Evolutionary conservation across 192 early-diverging fungal genomes (phyloP), one percentile per base, ranked within the genome.

Genomic region (Coemansia sp.): DNA sequence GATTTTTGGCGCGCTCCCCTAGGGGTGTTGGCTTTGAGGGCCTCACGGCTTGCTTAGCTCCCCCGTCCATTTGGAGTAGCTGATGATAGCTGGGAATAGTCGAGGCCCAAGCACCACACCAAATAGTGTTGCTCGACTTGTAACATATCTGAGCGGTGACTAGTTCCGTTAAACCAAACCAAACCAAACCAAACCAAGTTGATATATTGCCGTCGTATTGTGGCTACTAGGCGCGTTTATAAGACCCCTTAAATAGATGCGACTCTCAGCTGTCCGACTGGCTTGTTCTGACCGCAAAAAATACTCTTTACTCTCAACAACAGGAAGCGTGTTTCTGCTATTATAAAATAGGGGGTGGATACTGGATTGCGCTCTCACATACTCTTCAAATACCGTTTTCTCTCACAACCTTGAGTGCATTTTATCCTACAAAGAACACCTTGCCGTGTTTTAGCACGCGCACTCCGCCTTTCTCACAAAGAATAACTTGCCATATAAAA

Each of bases 81-180:
- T 40, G 68, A 70, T 70, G 68, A 70, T 70, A 51, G 33, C 41
- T 68, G 22, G 24, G 52, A 70, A 62, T 4, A 70, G 68, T 70
- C 61, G 68, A 63, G 68, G 61, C 41, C 68, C 60, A 70, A 63
- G 18, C 22, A 49, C 68, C 51, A 62, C 60, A 63, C 44, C 46
- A 52, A 68, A 55, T 16, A 69, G 57, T 44, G 54, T 69, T 69
- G 68, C 68, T 62, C 61, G 61, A 40, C 68, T 70, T 52, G 47
- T 71, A 27, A 65, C 44, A 64, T 41, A 10, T 72, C 70, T 72
- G 70, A 72, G 63, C 34, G 49, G 70, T 29, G 3, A 38, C 62
- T 63, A 60, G 57, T 70, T 70, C 57, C 36, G 10, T 55, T 11
- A 55, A 46, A 46, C 3, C 12, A 46, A 46, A 46, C 34, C 34